Percentiles rank a stretch among this genome's conserved stretches.
phyloP scores from a whole-genome alignment of 2,329 filamentous ascomycete genomes.

The Sclerotiophoma versabilis region DNA sequence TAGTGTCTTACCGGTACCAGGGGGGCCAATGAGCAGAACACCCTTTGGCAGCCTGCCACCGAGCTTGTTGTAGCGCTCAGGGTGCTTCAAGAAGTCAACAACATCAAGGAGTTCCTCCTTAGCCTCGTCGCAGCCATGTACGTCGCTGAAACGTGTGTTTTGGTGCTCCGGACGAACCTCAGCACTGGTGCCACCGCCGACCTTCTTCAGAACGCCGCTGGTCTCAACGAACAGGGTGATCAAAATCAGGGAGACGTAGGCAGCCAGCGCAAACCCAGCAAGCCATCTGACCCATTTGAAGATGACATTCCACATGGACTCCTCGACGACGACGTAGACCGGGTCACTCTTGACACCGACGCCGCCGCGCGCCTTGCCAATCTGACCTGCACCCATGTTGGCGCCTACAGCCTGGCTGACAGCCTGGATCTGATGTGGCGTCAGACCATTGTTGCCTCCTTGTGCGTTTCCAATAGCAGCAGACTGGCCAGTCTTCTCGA shows the following conservation, averaged over 20 bases:
- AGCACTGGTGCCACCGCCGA: constrained; percentile 73
- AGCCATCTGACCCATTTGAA: constrained; percentile 95
- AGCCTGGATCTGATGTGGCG: constrained; percentile 72
- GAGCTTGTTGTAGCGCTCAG: constrained; percentile 89
- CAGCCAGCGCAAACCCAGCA: constrained; percentile 76
- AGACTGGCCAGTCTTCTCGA: constrained; percentile 66
- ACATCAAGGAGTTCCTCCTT: constrained; percentile 98
- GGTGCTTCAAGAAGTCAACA: constrained; percentile 93
- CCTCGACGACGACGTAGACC: constrained; percentile 95
- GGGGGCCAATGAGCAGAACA: constrained; percentile 91
- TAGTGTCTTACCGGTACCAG: constrained; percentile 96
- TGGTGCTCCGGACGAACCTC: constrained; percentile 94
- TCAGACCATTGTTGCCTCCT: constrained; percentile 50
- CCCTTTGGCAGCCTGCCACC: constrained; percentile 97
- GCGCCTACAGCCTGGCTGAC: constrained; percentile 84
- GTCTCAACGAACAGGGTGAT: constrained; percentile 85
- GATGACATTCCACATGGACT: constrained; percentile 77
- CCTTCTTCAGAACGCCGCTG: constrained; percentile 79
- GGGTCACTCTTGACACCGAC: constrained; percentile 81
- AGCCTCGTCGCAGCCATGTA: constrained; percentile 96
- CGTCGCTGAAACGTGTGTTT: constrained; percentile 87
- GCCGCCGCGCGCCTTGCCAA: constrained; percentile 63
- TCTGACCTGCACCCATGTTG: constrained; percentile 70
- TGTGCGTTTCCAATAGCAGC: constrained; percentile 39
- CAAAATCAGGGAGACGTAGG: constrained; percentile 79